Evolutionary conservation across 2,329 filamentous ascomycete genomes (phyloP).

Genomic region (Colletotrichum brevisporum): DNA sequence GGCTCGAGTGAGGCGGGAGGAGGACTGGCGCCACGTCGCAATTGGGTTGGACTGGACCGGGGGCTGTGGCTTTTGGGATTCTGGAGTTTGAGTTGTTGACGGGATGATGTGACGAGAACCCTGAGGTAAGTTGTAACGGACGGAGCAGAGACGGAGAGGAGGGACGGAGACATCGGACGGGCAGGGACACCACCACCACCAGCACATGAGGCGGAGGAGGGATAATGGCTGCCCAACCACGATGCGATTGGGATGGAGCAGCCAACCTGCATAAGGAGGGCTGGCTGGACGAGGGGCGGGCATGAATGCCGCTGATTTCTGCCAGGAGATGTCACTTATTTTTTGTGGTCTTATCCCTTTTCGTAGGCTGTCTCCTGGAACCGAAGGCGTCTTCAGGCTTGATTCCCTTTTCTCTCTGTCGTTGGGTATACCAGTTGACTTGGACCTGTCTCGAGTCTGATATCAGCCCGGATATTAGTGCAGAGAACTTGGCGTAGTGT

Average conservation of each 20-base stretch:
- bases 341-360: constrained; percentile 26
- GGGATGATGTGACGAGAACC: constrained; percentile 22
- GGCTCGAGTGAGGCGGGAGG: constrained; percentile 36
- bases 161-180: constrained; percentile 29
- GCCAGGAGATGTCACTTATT: constrained; percentile 15
- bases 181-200: background rate
- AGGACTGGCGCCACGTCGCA: constrained; percentile 43
- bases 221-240: constrained; percentile 42
- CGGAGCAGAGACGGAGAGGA: constrained; percentile 1
- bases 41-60: constrained; percentile 36
- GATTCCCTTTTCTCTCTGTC: background rate
- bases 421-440: background rate
- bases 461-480: background rate
- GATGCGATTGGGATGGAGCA: constrained; percentile 29
- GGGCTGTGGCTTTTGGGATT: constrained; percentile 1
- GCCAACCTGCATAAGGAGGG: constrained; percentile 28
- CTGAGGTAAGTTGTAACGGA: background rate
- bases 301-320: constrained; percentile 36
- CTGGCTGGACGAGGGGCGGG: constrained; percentile 30
- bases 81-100: background rate
- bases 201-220: constrained; percentile 21
- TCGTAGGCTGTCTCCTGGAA: background rate
- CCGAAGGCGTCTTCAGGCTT: background rate
- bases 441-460: background rate
- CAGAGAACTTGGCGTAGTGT: background rate